Conservation (phyloP, 2,329 filamentous ascomycete genomes). For the Allantophomopsis lycopodina region DNA sequence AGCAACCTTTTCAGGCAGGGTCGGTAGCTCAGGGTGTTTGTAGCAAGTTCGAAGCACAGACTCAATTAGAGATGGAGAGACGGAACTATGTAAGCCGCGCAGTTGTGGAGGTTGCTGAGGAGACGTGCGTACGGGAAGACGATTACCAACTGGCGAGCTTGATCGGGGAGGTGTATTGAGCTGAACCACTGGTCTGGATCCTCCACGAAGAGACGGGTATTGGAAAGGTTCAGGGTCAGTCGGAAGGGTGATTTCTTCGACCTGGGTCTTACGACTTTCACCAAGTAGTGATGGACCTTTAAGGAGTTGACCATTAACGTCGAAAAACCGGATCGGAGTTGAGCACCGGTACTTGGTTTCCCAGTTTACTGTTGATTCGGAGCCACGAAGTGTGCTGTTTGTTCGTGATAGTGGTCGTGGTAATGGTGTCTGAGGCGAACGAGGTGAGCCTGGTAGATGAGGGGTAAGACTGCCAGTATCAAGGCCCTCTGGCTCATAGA, state of each 20-base stretch:
- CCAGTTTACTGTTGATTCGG: slow-evolving; percentile 8
- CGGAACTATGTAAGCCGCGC: slow-evolving; percentile 8
- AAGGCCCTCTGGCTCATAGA: slow-evolving; percentile 27
- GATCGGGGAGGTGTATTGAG: no score
- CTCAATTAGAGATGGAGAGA: slow-evolving; percentile 16
- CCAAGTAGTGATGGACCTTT: slow-evolving; percentile 10
- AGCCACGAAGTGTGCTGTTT: neutral
- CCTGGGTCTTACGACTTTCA: no score
- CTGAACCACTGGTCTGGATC: no score
- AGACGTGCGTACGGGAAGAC: no score
- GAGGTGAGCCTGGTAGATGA: slow-evolving; percentile 3
- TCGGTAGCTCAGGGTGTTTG: slow-evolving; percentile 9
- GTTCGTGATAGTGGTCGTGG: slow-evolving; percentile 3
- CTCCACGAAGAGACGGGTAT: no score
- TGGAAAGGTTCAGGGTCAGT: no score
- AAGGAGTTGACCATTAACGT: slow-evolving; percentile 10
- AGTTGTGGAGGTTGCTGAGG: slow-evolving; percentile 4
- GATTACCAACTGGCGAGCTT: no score
- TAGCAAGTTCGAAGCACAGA: slow-evolving; percentile 13
- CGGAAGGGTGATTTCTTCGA: no score
- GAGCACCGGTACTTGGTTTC: slow-evolving; percentile 12
- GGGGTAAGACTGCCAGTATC: slow-evolving; percentile 3
- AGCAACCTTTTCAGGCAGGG: slow-evolving; percentile 8
- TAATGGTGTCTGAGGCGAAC: slow-evolving; percentile 1
- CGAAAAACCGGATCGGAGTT: slow-evolving; percentile 15